phyloP scores from a whole-genome alignment of 2,329 filamentous ascomycete species.

The Ceratocystis colombiana region DNA sequence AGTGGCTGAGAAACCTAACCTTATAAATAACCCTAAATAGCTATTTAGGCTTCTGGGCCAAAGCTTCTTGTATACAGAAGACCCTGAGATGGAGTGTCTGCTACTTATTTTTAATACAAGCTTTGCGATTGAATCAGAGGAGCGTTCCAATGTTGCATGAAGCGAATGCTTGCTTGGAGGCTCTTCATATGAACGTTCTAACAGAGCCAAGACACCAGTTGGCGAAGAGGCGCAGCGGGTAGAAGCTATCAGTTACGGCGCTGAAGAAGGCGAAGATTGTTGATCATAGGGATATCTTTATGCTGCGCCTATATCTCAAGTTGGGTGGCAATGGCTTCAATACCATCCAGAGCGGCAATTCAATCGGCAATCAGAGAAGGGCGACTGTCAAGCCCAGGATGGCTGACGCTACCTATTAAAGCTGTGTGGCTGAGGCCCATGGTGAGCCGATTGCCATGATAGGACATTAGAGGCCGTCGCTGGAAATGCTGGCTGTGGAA shows the following conservation, averaged over 20 bases:
- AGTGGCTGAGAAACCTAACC: neutral
- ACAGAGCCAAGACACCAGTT: conserved; percentile 35
- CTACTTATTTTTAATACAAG: too few relatives aligned
- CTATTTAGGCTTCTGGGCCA: neutral
- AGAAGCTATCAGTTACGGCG: conserved; percentile 48
- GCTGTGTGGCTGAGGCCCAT: too few relatives aligned
- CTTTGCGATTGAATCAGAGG: too few relatives aligned
- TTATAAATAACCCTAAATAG: neutral
- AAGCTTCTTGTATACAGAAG: neutral
- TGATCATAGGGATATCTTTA: conserved; percentile 55
- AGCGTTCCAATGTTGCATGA: too few relatives aligned
- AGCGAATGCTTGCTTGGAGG: too few relatives aligned
- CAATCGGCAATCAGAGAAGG: too few relatives aligned
- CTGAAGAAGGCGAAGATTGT: conserved; percentile 53
- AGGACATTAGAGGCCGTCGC: conserved; percentile 45
- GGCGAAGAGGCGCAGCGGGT: conserved; percentile 45
- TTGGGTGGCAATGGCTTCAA: conserved; percentile 47
- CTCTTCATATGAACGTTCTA: too few relatives aligned
- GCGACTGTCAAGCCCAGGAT: too few relatives aligned
- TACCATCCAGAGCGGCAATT: conserved; percentile 36
- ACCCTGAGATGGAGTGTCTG: neutral
- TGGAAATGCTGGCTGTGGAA: conserved; percentile 44
- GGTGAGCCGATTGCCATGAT: too few relatives aligned
- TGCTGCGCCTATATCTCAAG: conserved; percentile 46
- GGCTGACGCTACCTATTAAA: too few relatives aligned